Base-by-base conservation (phyloP, 1,284 basidiomycete genomes). In the Ganoderma sinense region DNA sequence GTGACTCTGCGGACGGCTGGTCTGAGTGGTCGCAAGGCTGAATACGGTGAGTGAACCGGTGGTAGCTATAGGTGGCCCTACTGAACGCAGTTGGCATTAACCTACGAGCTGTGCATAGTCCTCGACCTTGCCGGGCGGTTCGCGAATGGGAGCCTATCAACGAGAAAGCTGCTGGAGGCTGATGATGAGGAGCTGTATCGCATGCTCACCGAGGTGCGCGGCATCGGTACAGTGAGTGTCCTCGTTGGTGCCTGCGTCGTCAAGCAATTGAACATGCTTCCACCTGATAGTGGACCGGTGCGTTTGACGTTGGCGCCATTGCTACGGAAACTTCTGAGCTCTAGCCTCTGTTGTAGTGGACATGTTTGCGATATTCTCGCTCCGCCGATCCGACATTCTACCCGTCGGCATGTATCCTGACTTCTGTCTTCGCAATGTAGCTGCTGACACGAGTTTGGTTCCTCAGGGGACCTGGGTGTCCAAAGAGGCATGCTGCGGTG, bases 291-390 rank as follows among this genome's bases (percentile, higher is more conserved):
- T 84, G 81, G 82, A 83, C 82, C 31, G 82, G 82, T 82, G 62
- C 33, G 67, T 71, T 58, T 7, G 26, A 29, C 23, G 29, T 29
- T n/a, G 40, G 53, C 13, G 40, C n/a, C 29, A 31, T 26, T 41
- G 23, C 39, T 23, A 29, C 39, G n/a, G 39, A 40, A 43, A 23
- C 23, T 23, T 29, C 63, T 64, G 39, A 68, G 39, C 41, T 16
- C n/a, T n/a, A n/a, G n/a, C n/a, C n/a, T n/a, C 23, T 62, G 29
- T 36, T 48, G 18, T 80, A 85, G 93, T 95, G 18, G 90, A 96
- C 78, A 96, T 97, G 95, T 97, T 97, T 78, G 88, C 94, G 14
- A 94, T 97, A 69, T 97, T 97, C 81, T 93, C 94, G 1, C 84
- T 96, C 29, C 87, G 94, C 6, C 89, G 95, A 8, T 93, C 93